phyloP scores from a whole-genome alignment of 768 basidiomycete genomes.

The Mycena sanguinolenta region DNA sequence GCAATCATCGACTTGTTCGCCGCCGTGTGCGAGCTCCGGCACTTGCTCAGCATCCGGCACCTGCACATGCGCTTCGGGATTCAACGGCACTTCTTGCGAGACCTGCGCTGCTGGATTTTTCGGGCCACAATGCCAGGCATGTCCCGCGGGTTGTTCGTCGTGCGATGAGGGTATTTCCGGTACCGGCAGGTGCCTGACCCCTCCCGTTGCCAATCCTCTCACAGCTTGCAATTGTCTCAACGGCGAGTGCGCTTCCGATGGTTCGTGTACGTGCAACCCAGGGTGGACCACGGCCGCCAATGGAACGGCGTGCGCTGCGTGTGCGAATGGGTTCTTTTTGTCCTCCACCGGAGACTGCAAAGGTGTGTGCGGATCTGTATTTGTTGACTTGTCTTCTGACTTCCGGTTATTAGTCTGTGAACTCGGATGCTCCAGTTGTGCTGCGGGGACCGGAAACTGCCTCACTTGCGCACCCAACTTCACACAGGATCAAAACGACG shows the following conservation, averaged over 20 bases:
- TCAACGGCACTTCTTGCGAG: constrained; percentile 86
- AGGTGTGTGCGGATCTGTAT: constrained; percentile 55
- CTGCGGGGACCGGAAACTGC: constrained; percentile 77
- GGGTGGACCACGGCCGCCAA: constrained; percentile 82
- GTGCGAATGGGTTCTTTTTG: constrained; percentile 82
- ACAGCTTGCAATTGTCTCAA: constrained; percentile 87
- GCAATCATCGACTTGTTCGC: constrained; percentile 81
- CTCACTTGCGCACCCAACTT: constrained; percentile 79
- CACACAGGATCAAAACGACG: constrained; percentile 74
- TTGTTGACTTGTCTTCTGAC: constrained; percentile 20
- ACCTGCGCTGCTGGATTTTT: constrained; percentile 82
- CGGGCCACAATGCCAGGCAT: constrained; percentile 78
- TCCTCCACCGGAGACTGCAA: constrained; percentile 78
- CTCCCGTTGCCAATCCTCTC: constrained; percentile 64
- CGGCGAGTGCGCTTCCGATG: constrained; percentile 76
- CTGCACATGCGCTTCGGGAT: constrained; percentile 81
- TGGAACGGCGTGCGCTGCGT: constrained; percentile 83
- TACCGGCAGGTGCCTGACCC: constrained; percentile 76
- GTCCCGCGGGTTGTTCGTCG: constrained; percentile 73
- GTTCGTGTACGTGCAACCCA: constrained; percentile 80
- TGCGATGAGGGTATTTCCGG: constrained; percentile 89
- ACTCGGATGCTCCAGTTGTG: constrained; percentile 79
- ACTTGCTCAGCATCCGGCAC: constrained; percentile 78
- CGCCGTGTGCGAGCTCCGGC: constrained; percentile 80
- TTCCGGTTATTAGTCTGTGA: constrained; percentile 68